Conservation (phyloP, 2,329 filamentous ascomycete species). For the Lasiodiplodia sp. region DNA sequence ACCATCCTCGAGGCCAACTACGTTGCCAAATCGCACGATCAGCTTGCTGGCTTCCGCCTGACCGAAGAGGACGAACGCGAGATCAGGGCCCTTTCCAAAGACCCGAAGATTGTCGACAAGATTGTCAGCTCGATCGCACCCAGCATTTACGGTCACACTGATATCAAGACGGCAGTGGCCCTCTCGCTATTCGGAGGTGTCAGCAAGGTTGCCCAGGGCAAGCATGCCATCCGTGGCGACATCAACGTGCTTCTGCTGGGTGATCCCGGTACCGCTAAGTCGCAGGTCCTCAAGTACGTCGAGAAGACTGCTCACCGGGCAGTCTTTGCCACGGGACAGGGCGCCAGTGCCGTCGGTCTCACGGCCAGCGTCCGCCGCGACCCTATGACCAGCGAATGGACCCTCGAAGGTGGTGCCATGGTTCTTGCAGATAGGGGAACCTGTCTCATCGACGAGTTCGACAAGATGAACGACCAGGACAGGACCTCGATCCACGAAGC, state of each 20-base stretch:
- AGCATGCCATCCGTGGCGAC: slow-evolving; percentile 90
- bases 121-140: slow-evolving; percentile 92
- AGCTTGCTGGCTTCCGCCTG: slow-evolving; percentile 93
- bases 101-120: slow-evolving; percentile 91
- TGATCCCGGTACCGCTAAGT: slow-evolving; percentile 98
- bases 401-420: slow-evolving; percentile 98
- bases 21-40: slow-evolving; percentile 94
- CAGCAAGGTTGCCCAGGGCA: slow-evolving; percentile 86
- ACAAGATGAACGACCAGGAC: slow-evolving; percentile 99
- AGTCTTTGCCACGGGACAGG: slow-evolving; percentile 98
- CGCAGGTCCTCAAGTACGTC: slow-evolving; percentile 95
- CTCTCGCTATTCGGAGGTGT: slow-evolving; percentile 95
- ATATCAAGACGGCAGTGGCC: slow-evolving; percentile 96
- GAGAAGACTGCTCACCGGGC: slow-evolving; percentile 96
- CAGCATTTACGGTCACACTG: slow-evolving; percentile 94
- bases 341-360: slow-evolving; percentile 94
- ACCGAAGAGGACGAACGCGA: slow-evolving; percentile 94
- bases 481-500: slow-evolving; percentile 98
- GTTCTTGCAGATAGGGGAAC: slow-evolving; percentile 96
- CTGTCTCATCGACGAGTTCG: slow-evolving; percentile 98
- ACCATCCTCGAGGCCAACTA: slow-evolving; percentile 98
- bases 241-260: slow-evolving; percentile 97
- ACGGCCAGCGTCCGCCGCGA: slow-evolving; percentile 97
- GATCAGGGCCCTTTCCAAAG: slow-evolving; percentile 86
- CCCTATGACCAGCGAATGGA: slow-evolving; percentile 91